Evolutionary conservation across 1,139 yeast genomes (phyloP).

Genomic region (Trichomonascaceae sp.): DNA sequence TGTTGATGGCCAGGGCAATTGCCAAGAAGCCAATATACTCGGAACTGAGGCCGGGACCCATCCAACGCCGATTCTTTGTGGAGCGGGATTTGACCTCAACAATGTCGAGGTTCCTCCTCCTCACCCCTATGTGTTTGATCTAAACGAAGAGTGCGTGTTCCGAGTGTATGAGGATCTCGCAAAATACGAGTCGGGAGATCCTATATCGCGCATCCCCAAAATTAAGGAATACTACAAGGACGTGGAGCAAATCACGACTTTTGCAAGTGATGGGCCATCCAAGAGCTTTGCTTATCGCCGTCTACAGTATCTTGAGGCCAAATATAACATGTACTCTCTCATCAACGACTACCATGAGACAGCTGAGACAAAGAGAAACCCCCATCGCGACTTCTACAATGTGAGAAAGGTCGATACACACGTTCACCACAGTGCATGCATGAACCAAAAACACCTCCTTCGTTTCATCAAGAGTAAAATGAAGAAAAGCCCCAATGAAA

Average conservation of each 20-base stretch:
- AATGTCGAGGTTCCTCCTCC: constrained; percentile 55
- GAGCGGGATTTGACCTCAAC: constrained; percentile 46
- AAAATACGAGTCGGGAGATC: constrained; percentile 18
- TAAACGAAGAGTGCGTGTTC: constrained; percentile 55
- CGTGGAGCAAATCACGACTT: constrained; percentile 51
- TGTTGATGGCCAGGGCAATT: constrained; percentile 19
- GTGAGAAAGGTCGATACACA: constrained; percentile 98
- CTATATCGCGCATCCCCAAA: constrained; percentile 55
- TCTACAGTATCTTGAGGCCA: constrained; percentile 85
- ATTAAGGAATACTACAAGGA: constrained; percentile 76
- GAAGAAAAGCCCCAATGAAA: constrained; percentile 68
- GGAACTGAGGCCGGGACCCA: constrained; percentile 9
- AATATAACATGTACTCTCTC: constrained; percentile 83
- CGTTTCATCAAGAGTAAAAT: constrained; percentile 89
- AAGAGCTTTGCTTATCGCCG: constrained; percentile 93
- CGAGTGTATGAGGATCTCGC: constrained; percentile 39
- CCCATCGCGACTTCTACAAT: constrained; percentile 95
- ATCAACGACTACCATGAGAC: constrained; percentile 89
- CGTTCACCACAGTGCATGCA: constrained; percentile 97
- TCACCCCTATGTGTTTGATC: constrained; percentile 32
- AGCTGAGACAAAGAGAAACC: constrained; percentile 67
- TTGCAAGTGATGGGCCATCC: constrained; percentile 93
- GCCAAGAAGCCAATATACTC: constrained; percentile 7
- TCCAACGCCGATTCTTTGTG: constrained; percentile 12
- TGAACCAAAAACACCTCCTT: constrained; percentile 93